A percentile compares a stretch with the other conserved stretches of the same genome.
phyloP scores from a whole-genome alignment of 164 flowering plant genomes.

The Tetrastigma voinierianum region DNA sequence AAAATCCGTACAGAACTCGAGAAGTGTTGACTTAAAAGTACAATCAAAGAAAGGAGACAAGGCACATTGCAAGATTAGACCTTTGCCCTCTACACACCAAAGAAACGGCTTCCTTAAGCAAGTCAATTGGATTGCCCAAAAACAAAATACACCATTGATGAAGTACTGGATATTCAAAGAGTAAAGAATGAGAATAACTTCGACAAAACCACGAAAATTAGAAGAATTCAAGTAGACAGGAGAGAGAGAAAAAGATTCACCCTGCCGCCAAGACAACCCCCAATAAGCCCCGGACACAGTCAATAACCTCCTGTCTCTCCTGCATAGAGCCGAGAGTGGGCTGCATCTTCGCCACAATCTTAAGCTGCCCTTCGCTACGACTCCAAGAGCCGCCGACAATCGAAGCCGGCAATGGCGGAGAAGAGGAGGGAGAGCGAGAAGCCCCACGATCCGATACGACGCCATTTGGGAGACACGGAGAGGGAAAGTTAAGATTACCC shows the following conservation, averaged over 20 bases:
- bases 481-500: constrained; percentile 9
- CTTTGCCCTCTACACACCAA: no score
- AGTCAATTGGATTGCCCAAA: not conserved
- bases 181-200: not conserved
- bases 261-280: constrained; percentile 24
- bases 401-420: constrained; percentile 9
- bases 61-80: no score
- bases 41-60: no score
- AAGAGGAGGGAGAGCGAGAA: not conserved
- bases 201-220: not conserved
- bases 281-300: constrained; percentile 37
- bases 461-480: not conserved
- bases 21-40: no score
- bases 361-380: constrained; percentile 28
- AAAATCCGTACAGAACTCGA: no score
- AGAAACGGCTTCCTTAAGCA: no score
- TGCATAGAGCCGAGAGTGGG: constrained; percentile 36
- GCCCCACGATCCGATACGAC: not conserved
- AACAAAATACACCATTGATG: not conserved
- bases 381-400: constrained; percentile 29
- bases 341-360: constrained; percentile 29
- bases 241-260: constrained; percentile 13
- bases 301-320: constrained; percentile 36
- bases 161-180: not conserved
- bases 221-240: not conserved